Base-by-base conservation (phyloP, 768 basidiomycete genomes). In the Crepidotus variabilis region DNA sequence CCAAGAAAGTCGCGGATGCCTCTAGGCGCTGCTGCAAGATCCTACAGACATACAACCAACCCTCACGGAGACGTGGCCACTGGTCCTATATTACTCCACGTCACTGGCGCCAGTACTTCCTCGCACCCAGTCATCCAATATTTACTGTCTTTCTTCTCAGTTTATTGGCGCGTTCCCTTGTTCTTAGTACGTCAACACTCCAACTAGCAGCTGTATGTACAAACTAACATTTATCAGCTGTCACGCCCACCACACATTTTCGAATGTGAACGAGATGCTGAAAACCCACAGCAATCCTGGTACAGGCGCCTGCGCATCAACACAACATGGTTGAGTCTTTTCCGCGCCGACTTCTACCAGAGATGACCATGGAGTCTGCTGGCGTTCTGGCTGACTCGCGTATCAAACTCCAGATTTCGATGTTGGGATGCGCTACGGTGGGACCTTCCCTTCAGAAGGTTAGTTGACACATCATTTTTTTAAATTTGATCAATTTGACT, bases 381-480 rank as follows among this genome's bases (percentile, higher is more conserved):
- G 51, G 51, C 9, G 34, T 52, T 52, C 35, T 52, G 14, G 14
- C 35, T 21, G 51, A 52, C 51, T 52, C 34, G 21, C 51, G 34
- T 34, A 52, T 52, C 22, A 33, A 28, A 9, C 34, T 52, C 35
- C 10, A 36, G 33, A 36, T 52, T 21, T 52, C 51, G 2, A 9
- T 32, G 9, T 36, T 52, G 18, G 51, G 51, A 35, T 24, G 51
- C n/a, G 21, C 51, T n/a, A 16, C 51, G 9, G 8, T 8, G 28
- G 28, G 28, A 28, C 28, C 28, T 28, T 28, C 28, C 28, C 28
- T 50, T 22, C n/a, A 23, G 32, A 24, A 20, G 48, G 2, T 18
- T n/a, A 20, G 18, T 14, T 52, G 2, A 8, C 51, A 34, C 34
- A 28, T 52, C 18, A 20, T 32, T 34, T 7, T 34, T 11, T 35